Base-by-base conservation (phyloP, 2,329 filamentous ascomycete genomes). In the Cladophialophora yegresii region DNA sequence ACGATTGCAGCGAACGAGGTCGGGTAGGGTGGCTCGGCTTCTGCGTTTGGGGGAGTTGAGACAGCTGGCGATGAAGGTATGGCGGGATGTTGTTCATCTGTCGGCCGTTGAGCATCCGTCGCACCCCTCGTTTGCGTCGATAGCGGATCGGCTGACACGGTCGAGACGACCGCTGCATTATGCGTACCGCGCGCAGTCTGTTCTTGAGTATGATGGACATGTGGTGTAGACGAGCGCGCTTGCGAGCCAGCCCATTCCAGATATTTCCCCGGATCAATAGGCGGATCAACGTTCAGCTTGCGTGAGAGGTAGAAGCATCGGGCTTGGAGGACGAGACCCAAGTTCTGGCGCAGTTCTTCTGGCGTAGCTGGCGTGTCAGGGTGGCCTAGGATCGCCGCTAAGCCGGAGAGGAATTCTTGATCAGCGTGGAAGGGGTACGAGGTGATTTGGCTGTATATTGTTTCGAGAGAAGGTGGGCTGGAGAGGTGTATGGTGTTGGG, bases 1-100 rank as follows among this genome's bases (percentile, higher is more conserved):
- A 96, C 88, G 67, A 97, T 92, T 69, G 93, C 87, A 7, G 90
- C 89, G 76, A 97, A 96, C 1, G 87, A 89, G 55, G 87, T 88
- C 3, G 92, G 92, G 72, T 96, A 96, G 0, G 86, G 84, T 43
- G 91, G 89, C 30, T 71, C 63, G 22, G 36, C 4, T 43, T 43
- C 36, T 9, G 60, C 54, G 57, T 66, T 2, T 58, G 57, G 63
- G 45, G 30, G 45, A 53, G 57, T 59, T 64, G 58, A 60, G 30
- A 33, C 40, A 3, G 50, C 20, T 50, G 45, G 23, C 12, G 55
- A 63, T 22, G 55, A 30, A 26, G 49, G 28, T 54, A 54, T 10
- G 43, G 36, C 32, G 36, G 45, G 8, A 43, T 20, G 16, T 20
- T 43, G 36, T n/a, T 20, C 36, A n/a, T 12, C 36, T 43, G 16